Conservation (phyloP, 768 basidiomycete genomes). For the Ramaria sp. region DNA sequence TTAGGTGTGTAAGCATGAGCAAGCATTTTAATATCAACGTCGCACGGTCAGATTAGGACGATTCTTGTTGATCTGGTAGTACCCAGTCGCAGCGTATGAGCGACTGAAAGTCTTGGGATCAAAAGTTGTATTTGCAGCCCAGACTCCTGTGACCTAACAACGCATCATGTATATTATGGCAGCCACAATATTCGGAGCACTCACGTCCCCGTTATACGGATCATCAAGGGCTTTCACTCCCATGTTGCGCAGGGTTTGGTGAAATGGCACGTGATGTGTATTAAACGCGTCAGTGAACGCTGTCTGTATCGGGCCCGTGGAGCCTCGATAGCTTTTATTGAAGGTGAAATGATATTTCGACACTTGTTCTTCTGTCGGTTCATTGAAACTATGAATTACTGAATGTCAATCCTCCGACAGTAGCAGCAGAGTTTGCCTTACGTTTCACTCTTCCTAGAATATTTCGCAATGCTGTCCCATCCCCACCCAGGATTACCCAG, state of each 20-base stretch:
- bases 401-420: background rate
- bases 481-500: conserved; percentile 49
- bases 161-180: background rate
- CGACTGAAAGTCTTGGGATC: conserved; percentile 18
- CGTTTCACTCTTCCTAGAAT: conserved; percentile 29
- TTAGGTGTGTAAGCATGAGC: too few species aligned
- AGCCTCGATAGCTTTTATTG: conserved; percentile 16
- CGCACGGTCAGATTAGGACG: conserved; percentile 18
- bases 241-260: conserved; percentile 10
- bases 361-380: conserved; percentile 18
- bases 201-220: conserved; percentile 10
- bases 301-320: conserved; percentile 22
- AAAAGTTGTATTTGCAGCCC: conserved; percentile 15
- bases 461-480: conserved; percentile 32
- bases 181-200: background rate
- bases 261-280: background rate
- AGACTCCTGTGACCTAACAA: conserved; percentile 15
- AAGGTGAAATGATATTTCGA: conserved; percentile 21
- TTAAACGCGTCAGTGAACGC: background rate
- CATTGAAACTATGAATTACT: conserved; percentile 22
- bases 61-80: conserved; percentile 17
- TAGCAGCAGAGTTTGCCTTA: conserved; percentile 12
- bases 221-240: conserved; percentile 3
- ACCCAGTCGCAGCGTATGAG: conserved; percentile 22
- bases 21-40: background rate